Evolutionary conservation across 331 rosid genomes (phyloP), one percentile per base, ranked within the genome.

Genomic region (Malus hybrid): DNA sequence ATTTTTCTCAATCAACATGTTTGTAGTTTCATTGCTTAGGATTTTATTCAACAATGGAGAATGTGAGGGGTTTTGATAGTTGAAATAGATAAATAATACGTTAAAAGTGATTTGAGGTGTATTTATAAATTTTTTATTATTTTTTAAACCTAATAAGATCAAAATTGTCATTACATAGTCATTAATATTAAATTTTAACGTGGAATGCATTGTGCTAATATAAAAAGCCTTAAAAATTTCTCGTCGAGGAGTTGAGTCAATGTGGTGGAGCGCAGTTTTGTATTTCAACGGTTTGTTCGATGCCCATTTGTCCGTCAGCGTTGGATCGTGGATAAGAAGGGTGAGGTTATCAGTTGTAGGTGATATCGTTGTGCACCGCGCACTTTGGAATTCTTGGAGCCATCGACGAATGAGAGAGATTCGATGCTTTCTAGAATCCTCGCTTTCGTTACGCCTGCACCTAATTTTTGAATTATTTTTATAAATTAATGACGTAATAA

Each of bases 391-490:
- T 80, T 57, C 78, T 82, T 55, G 85, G 69, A 69, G 46, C 24
- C 56, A 82, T 69, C 86, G 74, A 44, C 74, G 67, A 72, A 81
- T 56, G 28, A 9, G 39, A 50, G 36, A 13, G 42, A 18, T 13
- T 15, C 80, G 71, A 69, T 78, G 68, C 66, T 65, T 67, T 69
- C 80, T 78, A 74, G 79, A 82, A 82, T 54, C 33, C 31, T 42
- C 65, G 36, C 11, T n/a, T 33, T 11, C 29, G 20, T 64, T 20
- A 7, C 44, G 65, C 73, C 69, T 15, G 74, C 73, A 54, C 57
- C 71, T 7, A 10, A 32, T 22, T 62, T 63, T 62, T 14, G 10
- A 15, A 22, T 70, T 14, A 14, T 31, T 70, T 14, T 8, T 6
- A 24, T 42, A 9, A 31, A 79, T 64, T 44, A 54, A 72, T 36